phyloP scores from a whole-genome alignment of 805 yeast species.

The Kazachstania viticola region DNA sequence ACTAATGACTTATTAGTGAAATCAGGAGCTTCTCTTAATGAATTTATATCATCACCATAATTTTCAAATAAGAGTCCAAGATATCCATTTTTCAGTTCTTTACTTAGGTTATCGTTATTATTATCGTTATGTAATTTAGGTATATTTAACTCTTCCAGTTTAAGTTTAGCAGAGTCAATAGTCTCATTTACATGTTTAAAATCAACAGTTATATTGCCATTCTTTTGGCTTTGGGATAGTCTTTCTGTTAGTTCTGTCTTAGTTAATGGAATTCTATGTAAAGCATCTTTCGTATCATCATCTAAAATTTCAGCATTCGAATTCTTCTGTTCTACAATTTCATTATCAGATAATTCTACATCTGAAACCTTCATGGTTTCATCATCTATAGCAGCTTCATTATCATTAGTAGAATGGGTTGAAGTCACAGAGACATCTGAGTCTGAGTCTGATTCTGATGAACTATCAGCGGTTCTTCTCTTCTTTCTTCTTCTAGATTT shows the following conservation, averaged over 20 bases:
- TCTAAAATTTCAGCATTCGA: conserved; percentile 9
- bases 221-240: conserved; percentile 4
- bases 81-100: conserved; percentile 34
- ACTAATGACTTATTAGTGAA: conserved; percentile 47
- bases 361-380: conserved; percentile 22
- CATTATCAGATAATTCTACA: conserved; percentile 18
- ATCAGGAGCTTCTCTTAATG: conserved; percentile 51
- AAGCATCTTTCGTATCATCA: conserved; percentile 11
- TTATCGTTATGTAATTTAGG: neutral
- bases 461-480: conserved; percentile 73
- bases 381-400: conserved; percentile 11
- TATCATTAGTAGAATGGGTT: conserved; percentile 25
- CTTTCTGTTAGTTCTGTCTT: conserved; percentile 27
- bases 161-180: conserved; percentile 19
- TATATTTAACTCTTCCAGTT: conserved; percentile 1
- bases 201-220: conserved; percentile 19
- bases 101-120: no score
- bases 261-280: conserved; percentile 22
- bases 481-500: conserved; percentile 54
- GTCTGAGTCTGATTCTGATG: conserved; percentile 40
- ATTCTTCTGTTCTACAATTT: conserved; percentile 2
- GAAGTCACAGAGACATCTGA: no score
- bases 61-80: conserved; percentile 43
- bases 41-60: conserved; percentile 52
- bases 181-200: conserved; percentile 21